These are phyloP conservation scores for Arabis alpina DNA, from an alignment of 345 rosid genomes.

Conservation along the genomic window DNA sequence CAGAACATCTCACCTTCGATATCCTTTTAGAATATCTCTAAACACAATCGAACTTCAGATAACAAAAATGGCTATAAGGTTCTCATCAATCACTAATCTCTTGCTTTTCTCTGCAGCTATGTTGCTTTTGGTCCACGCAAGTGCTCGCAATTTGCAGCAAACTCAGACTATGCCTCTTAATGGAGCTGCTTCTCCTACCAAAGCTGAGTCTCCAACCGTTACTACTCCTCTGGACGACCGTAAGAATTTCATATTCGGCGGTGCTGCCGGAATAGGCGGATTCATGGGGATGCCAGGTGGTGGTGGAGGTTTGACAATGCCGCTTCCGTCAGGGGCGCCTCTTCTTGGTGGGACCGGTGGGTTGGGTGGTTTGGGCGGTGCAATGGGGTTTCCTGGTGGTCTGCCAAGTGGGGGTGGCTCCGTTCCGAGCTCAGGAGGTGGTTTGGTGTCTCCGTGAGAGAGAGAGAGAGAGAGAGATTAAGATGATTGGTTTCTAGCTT, in stretches of 20 bases:
- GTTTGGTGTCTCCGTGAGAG: constrained; percentile 34
- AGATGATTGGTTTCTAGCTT: constrained; percentile 16
- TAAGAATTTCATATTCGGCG: constrained; percentile 42
- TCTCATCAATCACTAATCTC: constrained; percentile 23
- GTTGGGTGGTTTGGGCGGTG: constrained; percentile 42
- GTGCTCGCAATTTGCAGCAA: constrained; percentile 37
- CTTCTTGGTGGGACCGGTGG: constrained; percentile 39
- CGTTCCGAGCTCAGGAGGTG: constrained; percentile 32
- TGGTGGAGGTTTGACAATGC: constrained; percentile 35
- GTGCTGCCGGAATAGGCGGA: constrained; percentile 43
- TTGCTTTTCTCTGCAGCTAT: constrained; percentile 21
- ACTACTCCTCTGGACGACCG: constrained; percentile 21
- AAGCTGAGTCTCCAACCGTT: constrained; percentile 28
- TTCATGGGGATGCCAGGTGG: constrained; percentile 43
- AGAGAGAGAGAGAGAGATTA: background rate
- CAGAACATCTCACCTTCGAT: background rate
- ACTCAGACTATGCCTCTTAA: constrained; percentile 31
- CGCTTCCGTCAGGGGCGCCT: constrained; percentile 35
- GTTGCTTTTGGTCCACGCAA: constrained; percentile 35
- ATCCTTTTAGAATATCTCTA: background rate
- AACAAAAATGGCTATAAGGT: constrained; percentile 20
- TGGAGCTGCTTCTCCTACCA: constrained; percentile 24
- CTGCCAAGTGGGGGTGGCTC: constrained; percentile 34
- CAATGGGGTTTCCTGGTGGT: constrained; percentile 31
- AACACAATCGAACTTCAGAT: background rate